A percentile compares a stretch with the other conserved stretches of the same genome.
These are phyloP conservation scores for Sarocladium strictum DNA, from an alignment of 2,329 filamentous ascomycete genomes.

Conservation along the genomic window DNA sequence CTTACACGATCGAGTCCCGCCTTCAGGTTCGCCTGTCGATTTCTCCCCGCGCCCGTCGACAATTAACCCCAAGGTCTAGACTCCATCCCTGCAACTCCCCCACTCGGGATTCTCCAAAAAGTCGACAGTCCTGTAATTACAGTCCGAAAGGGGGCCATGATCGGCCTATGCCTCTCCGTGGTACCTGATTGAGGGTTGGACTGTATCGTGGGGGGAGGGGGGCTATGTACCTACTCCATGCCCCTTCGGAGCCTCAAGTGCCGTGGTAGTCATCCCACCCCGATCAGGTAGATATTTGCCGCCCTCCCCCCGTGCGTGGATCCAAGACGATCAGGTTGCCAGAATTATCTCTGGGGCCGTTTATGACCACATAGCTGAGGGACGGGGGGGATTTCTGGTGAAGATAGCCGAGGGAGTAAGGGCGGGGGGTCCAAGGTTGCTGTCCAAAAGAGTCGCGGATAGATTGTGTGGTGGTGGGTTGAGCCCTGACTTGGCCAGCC, in stretches of 20 bases:
- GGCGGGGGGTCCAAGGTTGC: too few species aligned
- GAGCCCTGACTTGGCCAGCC: too few species aligned
- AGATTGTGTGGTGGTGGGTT: not conserved
- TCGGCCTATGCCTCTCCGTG: conserved; percentile 4
- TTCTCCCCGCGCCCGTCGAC: too few species aligned
- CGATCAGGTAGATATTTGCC: too few species aligned
- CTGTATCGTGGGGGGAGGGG: too few species aligned
- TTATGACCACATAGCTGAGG: too few species aligned
- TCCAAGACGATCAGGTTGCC: not conserved
- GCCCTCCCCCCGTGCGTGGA: not conserved
- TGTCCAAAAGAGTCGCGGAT: not conserved
- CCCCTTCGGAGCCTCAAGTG: not conserved
- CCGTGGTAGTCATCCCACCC: not conserved
- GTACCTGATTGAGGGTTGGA: not conserved
- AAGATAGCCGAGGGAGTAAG: too few species aligned
- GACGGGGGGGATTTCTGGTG: too few species aligned
- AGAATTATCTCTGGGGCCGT: too few species aligned
- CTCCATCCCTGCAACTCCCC: not conserved
- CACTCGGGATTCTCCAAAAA: not conserved
- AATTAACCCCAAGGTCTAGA: not conserved
- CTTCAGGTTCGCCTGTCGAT: too few species aligned
- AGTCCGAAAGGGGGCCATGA: conserved; percentile 1
- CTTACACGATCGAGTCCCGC: not conserved
- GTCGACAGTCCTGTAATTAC: not conserved
- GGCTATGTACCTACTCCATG: not conserved